Base-by-base conservation (phyloP, 2,329 filamentous ascomycete species). In the Colletotrichum trifolii region DNA sequence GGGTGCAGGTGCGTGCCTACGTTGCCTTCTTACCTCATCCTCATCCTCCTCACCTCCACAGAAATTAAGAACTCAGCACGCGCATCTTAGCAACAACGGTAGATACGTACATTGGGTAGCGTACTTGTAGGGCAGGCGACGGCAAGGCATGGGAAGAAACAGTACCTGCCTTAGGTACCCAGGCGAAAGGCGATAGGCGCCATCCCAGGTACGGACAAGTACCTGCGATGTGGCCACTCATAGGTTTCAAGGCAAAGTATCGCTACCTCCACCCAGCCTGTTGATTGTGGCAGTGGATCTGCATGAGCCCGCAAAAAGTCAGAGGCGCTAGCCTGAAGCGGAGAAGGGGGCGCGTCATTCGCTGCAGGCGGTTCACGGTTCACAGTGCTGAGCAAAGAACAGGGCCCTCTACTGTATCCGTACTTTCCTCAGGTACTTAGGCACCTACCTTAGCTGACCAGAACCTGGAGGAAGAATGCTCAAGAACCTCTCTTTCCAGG, bases 211-310 rank as follows among this genome's bases (percentile, higher is more conserved):
- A 56, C 53, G 10, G 42, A n/a, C 6, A 6, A 8, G 9, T 66
- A 66, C 63, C 39, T 47, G 39, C 38, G 10, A 15, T 48, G 5
- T 53, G 15, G 36, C 50, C 12, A 13, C 10, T 25, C 4, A 6
- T 12, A 1, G 25, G n/a, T 34, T 33, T 47, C 58, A 33, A 33
- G 9, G 0, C 1, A 4, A 48, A 12, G 63, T 66, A 66, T 3
- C 25, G 10, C 9, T 57, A 65, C 63, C 35, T 60, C 43, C 40
- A 15, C 33, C 33, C 52, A 63, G 42, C 63, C 47, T 15, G 36
- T 43, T 46, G n/a, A 65, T 56, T 54, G 63, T 54, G 45, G 60
- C 48, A 64, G 64, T 58, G 54, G 60, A 58, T 66, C 64, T 66
- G 54, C 64, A 54, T 45, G 17, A 40, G 12, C 49, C 64, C 60